phyloP scores from a whole-genome alignment of 2,329 filamentous ascomycete genomes.

The Decorospora gaudefroyi region DNA sequence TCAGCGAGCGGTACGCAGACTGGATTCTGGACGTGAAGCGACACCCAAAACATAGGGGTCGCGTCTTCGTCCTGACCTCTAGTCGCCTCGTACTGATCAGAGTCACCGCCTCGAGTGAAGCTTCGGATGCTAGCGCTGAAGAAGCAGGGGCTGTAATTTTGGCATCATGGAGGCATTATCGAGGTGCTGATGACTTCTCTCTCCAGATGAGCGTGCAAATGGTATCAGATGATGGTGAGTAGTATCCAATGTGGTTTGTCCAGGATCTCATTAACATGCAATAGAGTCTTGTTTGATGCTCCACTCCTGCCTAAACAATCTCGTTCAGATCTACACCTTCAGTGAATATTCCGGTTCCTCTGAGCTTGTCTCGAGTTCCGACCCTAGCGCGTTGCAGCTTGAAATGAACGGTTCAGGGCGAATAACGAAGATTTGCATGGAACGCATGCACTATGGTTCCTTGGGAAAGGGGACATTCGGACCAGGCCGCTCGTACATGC shows the following conservation, averaged over 20 bases:
- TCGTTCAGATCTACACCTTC: constrained; percentile 42
- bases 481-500: constrained; percentile 21
- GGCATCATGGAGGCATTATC: constrained; percentile 60
- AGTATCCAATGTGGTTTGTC: background rate
- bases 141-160: constrained; percentile 46
- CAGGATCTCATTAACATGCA: constrained; percentile 12
- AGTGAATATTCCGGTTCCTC: constrained; percentile 9
- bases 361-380: constrained; percentile 26
- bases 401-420: constrained; percentile 8
- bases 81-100: constrained; percentile 57
- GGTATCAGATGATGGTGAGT: constrained; percentile 40
- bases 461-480: constrained; percentile 2
- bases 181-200: constrained; percentile 58
- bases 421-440: constrained; percentile 26
- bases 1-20: constrained; percentile 35
- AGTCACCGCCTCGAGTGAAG: constrained; percentile 41
- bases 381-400: constrained; percentile 33
- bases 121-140: constrained; percentile 16
- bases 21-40: constrained; percentile 64
- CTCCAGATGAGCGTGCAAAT: constrained; percentile 47
- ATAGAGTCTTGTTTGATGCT: constrained; percentile 40
- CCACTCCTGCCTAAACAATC: constrained; percentile 39
- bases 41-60: constrained; percentile 54
- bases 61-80: constrained; percentile 65
- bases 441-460: constrained; percentile 25